Conservation (phyloP, 2,329 filamentous ascomycete species). For the Ophiostoma tasmaniense region DNA sequence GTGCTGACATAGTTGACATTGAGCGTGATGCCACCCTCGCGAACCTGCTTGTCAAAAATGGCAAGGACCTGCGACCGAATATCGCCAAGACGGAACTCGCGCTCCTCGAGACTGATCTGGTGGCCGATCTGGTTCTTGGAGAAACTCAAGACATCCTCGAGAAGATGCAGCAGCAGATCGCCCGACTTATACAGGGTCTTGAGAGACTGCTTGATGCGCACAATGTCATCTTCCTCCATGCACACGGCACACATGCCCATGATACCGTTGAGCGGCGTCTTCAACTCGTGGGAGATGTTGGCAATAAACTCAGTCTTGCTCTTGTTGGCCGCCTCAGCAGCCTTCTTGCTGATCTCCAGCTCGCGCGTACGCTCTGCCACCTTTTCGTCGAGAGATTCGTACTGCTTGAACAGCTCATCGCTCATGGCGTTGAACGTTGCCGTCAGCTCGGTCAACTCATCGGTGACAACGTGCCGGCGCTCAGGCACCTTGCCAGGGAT, state of each 20-base stretch:
- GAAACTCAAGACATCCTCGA: conserved; percentile 86
- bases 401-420: conserved; percentile 80
- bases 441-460: conserved; percentile 78
- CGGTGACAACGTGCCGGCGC: conserved; percentile 64
- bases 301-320: conserved; percentile 97
- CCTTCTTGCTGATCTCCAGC: conserved; percentile 81
- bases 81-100: conserved; percentile 77
- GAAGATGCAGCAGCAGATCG: conserved; percentile 72
- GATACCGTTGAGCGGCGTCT: conserved; percentile 92
- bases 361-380: conserved; percentile 76
- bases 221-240: conserved; percentile 79
- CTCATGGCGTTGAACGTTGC: conserved; percentile 89
- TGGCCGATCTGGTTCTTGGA: conserved; percentile 93
- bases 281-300: conserved; percentile 80
- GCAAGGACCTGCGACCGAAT: conserved; percentile 72
- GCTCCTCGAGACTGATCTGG: conserved; percentile 71
- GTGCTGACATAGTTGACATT: conserved; percentile 60
- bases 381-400: conserved; percentile 73
- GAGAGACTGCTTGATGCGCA: conserved; percentile 70
- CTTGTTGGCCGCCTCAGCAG: conserved; percentile 88
- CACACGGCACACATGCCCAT: conserved; percentile 89
- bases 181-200: conserved; percentile 84
- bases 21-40: conserved; percentile 68
- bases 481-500: conserved; percentile 78
- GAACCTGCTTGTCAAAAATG: conserved; percentile 85